Base-by-base conservation (phyloP, 192 early-diverging fungal species). In the Linnemannia elongata region DNA sequence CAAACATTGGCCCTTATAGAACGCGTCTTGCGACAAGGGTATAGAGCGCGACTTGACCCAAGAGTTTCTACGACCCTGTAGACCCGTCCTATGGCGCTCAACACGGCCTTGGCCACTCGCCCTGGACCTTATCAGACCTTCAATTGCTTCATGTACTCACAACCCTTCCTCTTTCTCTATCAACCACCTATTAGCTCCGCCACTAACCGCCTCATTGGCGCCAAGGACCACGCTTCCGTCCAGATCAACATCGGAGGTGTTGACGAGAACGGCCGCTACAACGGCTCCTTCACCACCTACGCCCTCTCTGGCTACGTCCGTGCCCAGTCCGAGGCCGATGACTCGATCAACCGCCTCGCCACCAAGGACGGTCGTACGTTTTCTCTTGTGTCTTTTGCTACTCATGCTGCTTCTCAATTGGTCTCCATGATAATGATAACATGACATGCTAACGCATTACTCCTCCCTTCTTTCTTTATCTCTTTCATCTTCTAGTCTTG, bases 201-300 rank as follows among this genome's bases (percentile, higher is more conserved):
- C 90, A 99, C 98, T 88, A 96, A 96, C 93, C 97, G 98, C 89
- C 94, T 99, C 77, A 98, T 99, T 90, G 95, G 92, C 84, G 95
- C 98, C 92, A 98, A 99, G 95, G 98, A 99, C 92, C 98, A 99
- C 93, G 95, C 98, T 73, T 94, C 97, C 45, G 96, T 99, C 91
- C 98, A 99, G 92, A 94, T 99, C 94, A 99, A 97, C 95, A 90
- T 99, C 87, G 97, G 91, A 78, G 96, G 97, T 80, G 97, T 99
- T 76, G 95, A 99, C 88, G 96, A 93, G 75, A 92, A 92, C 71
- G 97, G 97, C 80, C 92, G 91, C 80, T 86, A 92, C 88, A 94
- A 92, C 72, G 95, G 95, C 75, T 87, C 91, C 87, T 94, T 89
- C 94, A 92, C 95, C 90, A 96, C 95, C 91, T 97, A 95, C 90